Base-by-base conservation (phyloP, 2,329 filamentous ascomycete genomes). In the Ascochyta pisi region DNA sequence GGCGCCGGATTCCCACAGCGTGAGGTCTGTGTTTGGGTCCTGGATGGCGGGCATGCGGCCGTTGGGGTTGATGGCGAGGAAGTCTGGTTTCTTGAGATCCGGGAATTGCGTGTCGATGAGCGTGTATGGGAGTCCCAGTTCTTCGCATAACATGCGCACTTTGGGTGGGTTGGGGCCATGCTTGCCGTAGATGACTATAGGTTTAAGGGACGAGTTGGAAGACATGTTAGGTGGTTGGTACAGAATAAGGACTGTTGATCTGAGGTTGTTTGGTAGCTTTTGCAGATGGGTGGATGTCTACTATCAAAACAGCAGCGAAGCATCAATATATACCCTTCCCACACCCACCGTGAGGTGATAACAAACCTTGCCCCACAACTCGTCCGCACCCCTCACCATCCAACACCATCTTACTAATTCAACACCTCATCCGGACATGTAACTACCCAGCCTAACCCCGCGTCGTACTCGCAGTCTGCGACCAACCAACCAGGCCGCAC, bases 1-100 rank as follows among this genome's bases (percentile, higher is more conserved):
- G 39, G 78, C 78, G 37, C 77, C 78, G 19, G 76, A 78, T 53
- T 81, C 78, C 77, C 78, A 79, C 1, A 80, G 57, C 0, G 74
- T 78, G 46, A 79, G 60, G 23, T 60, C 63, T 10, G 71, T 77
- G 66, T 81, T 81, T 1, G 78, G 79, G 62, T 82, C 80, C 19
- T 78, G 60, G 58, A 82, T 78, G 4, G 76, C 74, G n/a, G 79
- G 78, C 23, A 79, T 66, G 16, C 77, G 71, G 24, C 66, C 68
- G 24, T 79, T 79, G 47, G 76, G 76, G 60, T 79, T 79, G 60
- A 77, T 48, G 40, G 63, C 65, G 33, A 75, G 63, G 68, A 73
- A 83, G 2, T 69, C 64, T 6, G 71, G 66, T 10, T 68, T 64
- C 58, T 82, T 82, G 26, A 82, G 50, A 6, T 78, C 74, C 15